Conservation (phyloP, 2,329 filamentous ascomycete species). For the Harringtonia lauricola region DNA sequence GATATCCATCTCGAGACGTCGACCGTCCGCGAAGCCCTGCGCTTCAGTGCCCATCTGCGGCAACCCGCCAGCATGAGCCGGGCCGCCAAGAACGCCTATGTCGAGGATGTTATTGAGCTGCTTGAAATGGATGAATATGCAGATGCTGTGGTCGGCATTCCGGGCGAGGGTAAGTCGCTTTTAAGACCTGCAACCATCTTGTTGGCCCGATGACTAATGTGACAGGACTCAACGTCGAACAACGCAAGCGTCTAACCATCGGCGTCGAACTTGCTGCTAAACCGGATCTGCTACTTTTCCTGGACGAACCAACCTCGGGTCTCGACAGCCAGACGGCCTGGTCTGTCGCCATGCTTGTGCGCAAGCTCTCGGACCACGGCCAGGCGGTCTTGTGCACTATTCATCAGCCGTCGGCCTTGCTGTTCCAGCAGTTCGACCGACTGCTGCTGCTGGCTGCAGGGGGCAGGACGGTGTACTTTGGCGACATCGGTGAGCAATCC, state of each 20-base stretch:
- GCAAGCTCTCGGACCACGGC: conserved; percentile 39
- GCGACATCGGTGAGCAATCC: conserved; percentile 52
- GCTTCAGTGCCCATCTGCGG: conserved; percentile 75
- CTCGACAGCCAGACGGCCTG: conserved; percentile 54
- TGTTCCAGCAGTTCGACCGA: conserved; percentile 11
- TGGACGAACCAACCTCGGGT: conserved; percentile 51
- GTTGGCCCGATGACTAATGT: no score
- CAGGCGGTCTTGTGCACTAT: conserved; percentile 19
- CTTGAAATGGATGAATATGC: conserved; percentile 86
- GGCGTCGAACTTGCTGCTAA: conserved; percentile 94
- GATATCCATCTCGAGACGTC: conserved; percentile 78
- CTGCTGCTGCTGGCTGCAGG: conserved; percentile 7
- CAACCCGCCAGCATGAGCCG: conserved; percentile 65
- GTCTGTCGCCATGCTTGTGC: conserved; percentile 50
- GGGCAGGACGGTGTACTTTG: conserved; percentile 10
- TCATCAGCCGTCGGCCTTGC: conserved; percentile 10
- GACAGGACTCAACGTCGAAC: conserved; percentile 59
- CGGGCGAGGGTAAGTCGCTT: conserved; percentile 50
- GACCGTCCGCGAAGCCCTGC: conserved; percentile 79
- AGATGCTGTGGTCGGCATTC: conserved; percentile 82
- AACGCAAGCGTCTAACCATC: conserved; percentile 67
- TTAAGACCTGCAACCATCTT: no score
- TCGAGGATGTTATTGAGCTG: conserved; percentile 82
- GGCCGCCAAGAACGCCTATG: conserved; percentile 74
- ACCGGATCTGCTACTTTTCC: conserved; percentile 52